phyloP scores from a whole-genome alignment of 306 rosid species.

The Begonia loranthoides region DNA sequence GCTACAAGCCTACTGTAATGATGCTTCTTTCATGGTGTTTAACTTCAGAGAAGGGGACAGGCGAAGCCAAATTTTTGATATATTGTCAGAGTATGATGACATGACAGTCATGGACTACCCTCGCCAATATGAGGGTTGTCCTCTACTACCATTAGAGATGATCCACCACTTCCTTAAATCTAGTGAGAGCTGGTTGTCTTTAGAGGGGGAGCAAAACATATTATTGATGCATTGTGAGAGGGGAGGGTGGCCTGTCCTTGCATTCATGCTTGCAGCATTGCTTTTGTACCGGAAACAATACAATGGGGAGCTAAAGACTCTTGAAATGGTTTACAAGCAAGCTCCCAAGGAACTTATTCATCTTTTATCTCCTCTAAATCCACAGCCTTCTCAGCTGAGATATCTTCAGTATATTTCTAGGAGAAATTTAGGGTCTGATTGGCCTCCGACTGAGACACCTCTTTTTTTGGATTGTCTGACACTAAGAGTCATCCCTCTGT shows the following conservation, averaged over 20 bases:
- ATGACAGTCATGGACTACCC: slow-evolving; percentile 99
- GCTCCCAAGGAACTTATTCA: slow-evolving; percentile 89
- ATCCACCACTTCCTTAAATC: slow-evolving; percentile 95
- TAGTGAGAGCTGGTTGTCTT: slow-evolving; percentile 94
- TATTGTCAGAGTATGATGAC: slow-evolving; percentile 82
- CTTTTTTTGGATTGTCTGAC: slow-evolving; percentile 69
- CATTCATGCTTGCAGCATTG: slow-evolving; percentile 95
- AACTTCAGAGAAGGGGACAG: slow-evolving; percentile 87
- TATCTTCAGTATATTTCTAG: slow-evolving; percentile 92
- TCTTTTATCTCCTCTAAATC: slow-evolving; percentile 65
- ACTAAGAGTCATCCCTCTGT: slow-evolving; percentile 69
- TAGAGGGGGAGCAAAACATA: slow-evolving; percentile 89
- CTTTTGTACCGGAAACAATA: slow-evolving; percentile 77
- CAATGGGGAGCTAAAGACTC: slow-evolving; percentile 88
- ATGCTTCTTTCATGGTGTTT: slow-evolving; percentile 94
- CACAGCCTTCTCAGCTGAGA: slow-evolving; percentile 97
- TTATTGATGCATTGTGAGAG: slow-evolving; percentile 94
- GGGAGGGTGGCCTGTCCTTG: slow-evolving; percentile 99
- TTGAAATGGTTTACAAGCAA: slow-evolving; percentile 96
- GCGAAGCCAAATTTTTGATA: slow-evolving; percentile 66
- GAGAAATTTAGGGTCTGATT: slow-evolving; percentile 72
- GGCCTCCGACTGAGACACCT: slow-evolving; percentile 91
- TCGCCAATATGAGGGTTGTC: slow-evolving; percentile 81
- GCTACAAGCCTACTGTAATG: slow-evolving; percentile 82
- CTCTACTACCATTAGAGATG: slow-evolving; percentile 87